Conservation (phyloP, 345 rosid genomes). For the Aquilaria malaccensis region DNA sequence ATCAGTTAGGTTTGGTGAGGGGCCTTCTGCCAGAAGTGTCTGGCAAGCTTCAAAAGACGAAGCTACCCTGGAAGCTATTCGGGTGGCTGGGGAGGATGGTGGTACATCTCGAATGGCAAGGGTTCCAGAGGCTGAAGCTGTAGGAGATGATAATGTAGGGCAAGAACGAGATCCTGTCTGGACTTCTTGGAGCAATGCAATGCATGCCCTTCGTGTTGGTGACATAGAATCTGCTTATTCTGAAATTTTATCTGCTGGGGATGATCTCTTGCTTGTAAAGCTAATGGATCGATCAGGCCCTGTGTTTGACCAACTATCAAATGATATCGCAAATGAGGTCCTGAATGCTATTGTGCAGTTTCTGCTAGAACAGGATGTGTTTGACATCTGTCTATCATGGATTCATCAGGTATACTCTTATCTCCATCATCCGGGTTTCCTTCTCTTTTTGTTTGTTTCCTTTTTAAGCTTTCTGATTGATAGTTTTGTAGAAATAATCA, state of each 20-base stretch:
- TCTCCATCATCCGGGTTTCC: neutral
- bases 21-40: constrained; percentile 98
- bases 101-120: constrained; percentile 52
- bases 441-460: neutral
- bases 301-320: constrained; percentile 76
- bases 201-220: constrained; percentile 87
- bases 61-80: constrained; percentile 97
- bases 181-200: constrained; percentile 89
- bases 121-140: constrained; percentile 87
- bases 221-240: constrained; percentile 88
- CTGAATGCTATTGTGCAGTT: constrained; percentile 69
- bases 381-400: constrained; percentile 91
- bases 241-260: constrained; percentile 70
- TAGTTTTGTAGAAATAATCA: neutral
- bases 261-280: constrained; percentile 85
- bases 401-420: constrained; percentile 71
- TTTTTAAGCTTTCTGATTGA: no score
- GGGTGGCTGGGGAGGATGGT: constrained; percentile 95
- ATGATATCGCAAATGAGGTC: constrained; percentile 70
- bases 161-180: constrained; percentile 74
- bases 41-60: constrained; percentile 99
- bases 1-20: constrained; percentile 82
- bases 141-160: constrained; percentile 66
- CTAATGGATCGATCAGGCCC: constrained; percentile 96
- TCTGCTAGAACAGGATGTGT: constrained; percentile 67